phyloP scores from a whole-genome alignment of 352 stramenopile species.

The Globisporangium nodosum region DNA sequence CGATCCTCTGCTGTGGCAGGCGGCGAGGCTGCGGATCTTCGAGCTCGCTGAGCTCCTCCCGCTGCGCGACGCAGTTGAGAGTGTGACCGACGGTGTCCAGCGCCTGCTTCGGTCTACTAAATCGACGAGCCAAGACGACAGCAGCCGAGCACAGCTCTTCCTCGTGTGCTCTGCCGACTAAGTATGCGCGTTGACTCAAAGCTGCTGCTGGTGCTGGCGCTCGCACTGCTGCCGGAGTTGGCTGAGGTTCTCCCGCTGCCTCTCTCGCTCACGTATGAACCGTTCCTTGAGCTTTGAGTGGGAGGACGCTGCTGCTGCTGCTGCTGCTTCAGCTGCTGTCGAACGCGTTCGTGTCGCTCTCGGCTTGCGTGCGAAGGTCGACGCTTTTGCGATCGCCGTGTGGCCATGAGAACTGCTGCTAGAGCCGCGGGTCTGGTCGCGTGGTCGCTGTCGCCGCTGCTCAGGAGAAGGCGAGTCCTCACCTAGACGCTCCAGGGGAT shows the following conservation, averaged over 20 bases:
- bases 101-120: neutral
- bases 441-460: too few relatives aligned
- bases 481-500: too few relatives aligned
- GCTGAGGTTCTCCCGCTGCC: slow-evolving; percentile 13
- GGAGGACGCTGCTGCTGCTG: neutral
- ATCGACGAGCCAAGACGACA: neutral
- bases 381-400: neutral
- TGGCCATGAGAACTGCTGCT: too few relatives aligned
- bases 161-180: neutral
- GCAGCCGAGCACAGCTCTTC: neutral
- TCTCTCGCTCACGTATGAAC: slow-evolving; percentile 12
- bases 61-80: slow-evolving; percentile 14
- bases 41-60: slow-evolving; percentile 19
- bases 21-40: slow-evolving; percentile 35
- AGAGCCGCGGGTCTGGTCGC: too few relatives aligned
- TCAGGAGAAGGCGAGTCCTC: too few relatives aligned
- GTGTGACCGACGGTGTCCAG: slow-evolving; percentile 9
- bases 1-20: slow-evolving; percentile 35
- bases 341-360: neutral
- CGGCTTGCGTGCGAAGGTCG: neutral
- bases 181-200: neutral
- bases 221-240: slow-evolving; percentile 7
- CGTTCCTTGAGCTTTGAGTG: slow-evolving; percentile 16
- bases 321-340: too few relatives aligned
- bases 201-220: neutral